phyloP scores from a whole-genome alignment of 2,329 filamentous ascomycete genomes.

The Aspergillus sojae region DNA sequence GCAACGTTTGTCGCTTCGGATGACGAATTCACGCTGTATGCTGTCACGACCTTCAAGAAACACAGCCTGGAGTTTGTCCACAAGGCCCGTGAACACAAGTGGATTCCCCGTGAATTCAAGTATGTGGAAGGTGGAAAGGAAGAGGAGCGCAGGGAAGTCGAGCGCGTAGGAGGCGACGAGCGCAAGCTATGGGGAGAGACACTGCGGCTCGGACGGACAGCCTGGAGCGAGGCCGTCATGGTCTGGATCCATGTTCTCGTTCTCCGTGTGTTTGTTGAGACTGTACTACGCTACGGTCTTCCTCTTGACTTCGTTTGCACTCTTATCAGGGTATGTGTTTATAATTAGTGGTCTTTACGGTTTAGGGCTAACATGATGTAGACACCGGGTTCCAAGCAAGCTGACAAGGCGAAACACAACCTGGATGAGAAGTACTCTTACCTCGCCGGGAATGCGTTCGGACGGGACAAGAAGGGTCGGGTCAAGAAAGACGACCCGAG shows the following conservation, averaged over 20 bases:
- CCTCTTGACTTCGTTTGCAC: constrained; percentile 87
- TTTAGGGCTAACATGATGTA: constrained; percentile 41
- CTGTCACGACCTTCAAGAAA: constrained; percentile 93
- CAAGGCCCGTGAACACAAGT: constrained; percentile 89
- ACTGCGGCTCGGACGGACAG: constrained; percentile 81
- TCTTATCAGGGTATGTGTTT: constrained; percentile 71
- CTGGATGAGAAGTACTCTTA: constrained; percentile 87
- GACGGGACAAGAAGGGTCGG: constrained; percentile 88
- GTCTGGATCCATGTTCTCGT: constrained; percentile 92
- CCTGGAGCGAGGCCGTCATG: constrained; percentile 95
- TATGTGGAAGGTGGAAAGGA: constrained; percentile 88
- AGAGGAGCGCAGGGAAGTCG: constrained; percentile 84
- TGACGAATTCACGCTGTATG: constrained; percentile 85
- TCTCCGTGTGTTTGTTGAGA: constrained; percentile 93
- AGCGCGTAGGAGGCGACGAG: constrained; percentile 80
- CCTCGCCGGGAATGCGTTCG: constrained; percentile 91
- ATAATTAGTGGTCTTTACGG: neutral
- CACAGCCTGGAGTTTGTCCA: constrained; percentile 82
- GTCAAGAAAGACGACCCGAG: constrained; percentile 88
- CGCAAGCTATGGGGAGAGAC: constrained; percentile 92
- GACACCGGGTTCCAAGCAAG: constrained; percentile 75
- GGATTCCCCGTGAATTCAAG: constrained; percentile 93
- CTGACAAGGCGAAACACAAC: constrained; percentile 75
- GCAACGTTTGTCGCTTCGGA: constrained; percentile 79
- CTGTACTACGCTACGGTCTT: constrained; percentile 91